Evolutionary conservation across 371 early-diverging fungal species (phyloP), one percentile per base, ranked within the genome.

Genomic region (Lichtheimia corymbifera): DNA sequence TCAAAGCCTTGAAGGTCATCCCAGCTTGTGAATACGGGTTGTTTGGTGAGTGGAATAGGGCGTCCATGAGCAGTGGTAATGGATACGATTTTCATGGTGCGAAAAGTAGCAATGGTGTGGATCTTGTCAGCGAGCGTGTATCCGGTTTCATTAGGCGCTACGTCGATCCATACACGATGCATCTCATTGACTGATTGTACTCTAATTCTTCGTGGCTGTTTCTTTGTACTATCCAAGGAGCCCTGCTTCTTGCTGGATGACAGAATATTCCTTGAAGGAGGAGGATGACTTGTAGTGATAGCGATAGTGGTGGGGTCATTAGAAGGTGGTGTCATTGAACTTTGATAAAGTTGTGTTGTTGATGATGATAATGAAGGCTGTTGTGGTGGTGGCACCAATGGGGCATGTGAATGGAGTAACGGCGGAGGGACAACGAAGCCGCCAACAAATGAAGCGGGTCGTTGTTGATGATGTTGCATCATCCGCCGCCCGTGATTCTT

Each of bases 81-180:
- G 4, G 75, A 69, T 44, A 76, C 49, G 18, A 81, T 68, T 30
- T 73, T 74, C 22, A 47, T 47, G 1, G 82, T 81, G 17, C 73
- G 53, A 49, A 74, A 78, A 0, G 82, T 81, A 11, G 82, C 79
- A 55, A 78, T 78, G 5, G 61, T 62, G 50, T 78, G 72, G 0
- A 81, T 81, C 35, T 76, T 77, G 22, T 78, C 77, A 2, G 78
- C 82, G 17, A 81, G 50, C 1, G 67, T 68, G 15, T 59, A 4
- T 4, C 82, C 82, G 15, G 82, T 81, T 49, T 81, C 82, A 2
- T 69, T 69, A 12, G 82, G 79, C 28, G 69, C 58, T 5, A 81
- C 65, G 25, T 72, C 71, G 49, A 81, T 81, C 79, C 77, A 78
- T 25, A 77, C 82, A 3, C 73, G 60, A 53, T 74, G 74, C 41